phyloP scores from a whole-genome alignment of 805 yeast genomes.

The Zygotorulaspora sp. region DNA sequence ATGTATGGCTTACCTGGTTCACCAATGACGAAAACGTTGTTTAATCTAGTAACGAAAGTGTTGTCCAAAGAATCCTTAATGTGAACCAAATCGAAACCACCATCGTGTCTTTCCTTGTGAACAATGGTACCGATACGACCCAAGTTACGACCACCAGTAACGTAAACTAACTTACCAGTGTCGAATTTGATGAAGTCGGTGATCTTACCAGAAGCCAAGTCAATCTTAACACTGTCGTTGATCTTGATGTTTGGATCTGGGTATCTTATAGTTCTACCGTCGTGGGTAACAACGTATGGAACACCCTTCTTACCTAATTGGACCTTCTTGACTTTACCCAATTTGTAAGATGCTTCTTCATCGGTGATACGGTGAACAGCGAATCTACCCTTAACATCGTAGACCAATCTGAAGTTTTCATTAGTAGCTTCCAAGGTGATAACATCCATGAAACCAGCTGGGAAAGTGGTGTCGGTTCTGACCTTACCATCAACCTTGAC shows the following conservation, averaged over 20 bases:
- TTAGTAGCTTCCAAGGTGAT: constrained; percentile 95
- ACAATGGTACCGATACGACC: constrained; percentile 95
- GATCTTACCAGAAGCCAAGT: constrained; percentile 93
- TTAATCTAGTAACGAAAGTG: constrained; percentile 91
- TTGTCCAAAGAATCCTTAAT: constrained; percentile 91
- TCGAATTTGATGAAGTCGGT: constrained; percentile 86
- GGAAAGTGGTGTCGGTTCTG: constrained; percentile 98
- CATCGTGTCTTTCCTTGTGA: constrained; percentile 97
- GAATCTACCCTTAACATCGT: constrained; percentile 98
- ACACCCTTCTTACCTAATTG: constrained; percentile 98
- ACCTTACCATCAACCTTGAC: constrained; percentile 99
- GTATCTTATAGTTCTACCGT: constrained; percentile 99
- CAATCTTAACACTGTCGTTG: constrained; percentile 97
- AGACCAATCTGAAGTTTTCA: constrained; percentile 98
- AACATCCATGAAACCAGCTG: constrained; percentile 99
- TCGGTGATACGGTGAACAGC: constrained; percentile 99
- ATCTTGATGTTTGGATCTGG: constrained; percentile 97
- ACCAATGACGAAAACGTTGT: constrained; percentile 92
- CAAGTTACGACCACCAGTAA: constrained; percentile 98
- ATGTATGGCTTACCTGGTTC: constrained; percentile 93
- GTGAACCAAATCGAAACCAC: constrained; percentile 97
- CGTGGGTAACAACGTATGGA: constrained; percentile 99
- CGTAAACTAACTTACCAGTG: constrained; percentile 87
- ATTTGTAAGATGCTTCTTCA: constrained; percentile 97
- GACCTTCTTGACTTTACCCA: constrained; percentile 96